These are phyloP conservation scores for Lipomyces orientalis DNA, from an alignment of 805 yeast species.

Conservation along the genomic window DNA sequence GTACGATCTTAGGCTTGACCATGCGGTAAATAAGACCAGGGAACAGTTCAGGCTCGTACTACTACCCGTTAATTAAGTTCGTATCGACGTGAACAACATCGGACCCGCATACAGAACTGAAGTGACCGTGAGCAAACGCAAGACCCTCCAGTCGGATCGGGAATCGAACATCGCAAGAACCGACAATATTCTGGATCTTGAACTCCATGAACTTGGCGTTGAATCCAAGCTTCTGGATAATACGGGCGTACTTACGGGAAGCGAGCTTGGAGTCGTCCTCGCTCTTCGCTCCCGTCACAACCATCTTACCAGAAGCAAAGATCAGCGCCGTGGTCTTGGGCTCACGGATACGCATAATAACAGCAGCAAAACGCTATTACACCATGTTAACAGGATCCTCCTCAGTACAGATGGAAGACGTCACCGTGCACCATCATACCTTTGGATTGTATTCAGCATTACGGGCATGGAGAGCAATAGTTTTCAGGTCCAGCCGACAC, in stretches of 20 bases:
- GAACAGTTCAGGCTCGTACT: constrained; percentile 93
- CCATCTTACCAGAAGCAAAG: constrained; percentile 99
- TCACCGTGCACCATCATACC: constrained; percentile 26
- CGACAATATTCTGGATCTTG: constrained; percentile 97
- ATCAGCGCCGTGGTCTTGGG: constrained; percentile 98
- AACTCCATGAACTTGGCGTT: constrained; percentile 97
- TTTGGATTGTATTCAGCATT: constrained; percentile 98
- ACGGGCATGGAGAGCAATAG: constrained; percentile 97
- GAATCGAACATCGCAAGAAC: constrained; percentile 97
- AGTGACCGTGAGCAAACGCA: constrained; percentile 97
- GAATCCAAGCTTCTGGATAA: constrained; percentile 96
- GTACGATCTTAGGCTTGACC: constrained; percentile 98
- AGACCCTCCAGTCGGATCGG: constrained; percentile 97
- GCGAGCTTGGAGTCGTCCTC: constrained; percentile 99
- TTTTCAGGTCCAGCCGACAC: constrained; percentile 92
- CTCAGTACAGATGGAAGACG: background rate
- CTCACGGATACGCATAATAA: constrained; percentile 98
- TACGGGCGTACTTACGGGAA: constrained; percentile 95
- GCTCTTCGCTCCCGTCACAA: constrained; percentile 98
- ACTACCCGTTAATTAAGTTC: constrained; percentile 11
- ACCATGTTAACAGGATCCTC: constrained; percentile 7
- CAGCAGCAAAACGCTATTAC: constrained; percentile 91
- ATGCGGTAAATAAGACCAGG: constrained; percentile 98
- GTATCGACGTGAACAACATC: background rate
- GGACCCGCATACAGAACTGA: constrained; percentile 48